Evolutionary conservation across 768 basidiomycete species (phyloP), one percentile per base, ranked within the genome.

Genomic region (Termitomyces sp.): DNA sequence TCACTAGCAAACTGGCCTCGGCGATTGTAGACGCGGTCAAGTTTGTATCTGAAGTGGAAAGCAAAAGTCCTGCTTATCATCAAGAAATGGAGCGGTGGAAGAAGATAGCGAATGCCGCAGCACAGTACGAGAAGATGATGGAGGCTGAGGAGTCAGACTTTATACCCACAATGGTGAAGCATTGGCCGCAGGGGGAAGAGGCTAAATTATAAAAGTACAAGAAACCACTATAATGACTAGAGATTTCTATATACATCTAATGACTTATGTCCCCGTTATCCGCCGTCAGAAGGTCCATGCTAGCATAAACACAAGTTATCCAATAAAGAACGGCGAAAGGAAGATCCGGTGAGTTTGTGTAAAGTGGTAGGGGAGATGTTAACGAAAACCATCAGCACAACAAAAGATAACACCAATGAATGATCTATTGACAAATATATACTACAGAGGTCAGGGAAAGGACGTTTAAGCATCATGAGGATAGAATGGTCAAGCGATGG

Each of bases 1-100:
- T 74, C 67, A 73, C 71, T 5, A 68, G 72, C 12, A 85, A 83
- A 60, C 72, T 88, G 31, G 77, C 82, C 4, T 66, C 72, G 32
- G 75, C 77, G 1, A 61, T 85, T 5, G 55, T 74, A 12, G 75
- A 78, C 19, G 69, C 76, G 5, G 70, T 81, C 35, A 66, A 75
- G 21, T 68, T 62, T 54, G 63, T 82, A 37, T 59, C 67, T 44
- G 59, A 58, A 41, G 66, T 66, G 44, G 60, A 58, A 32, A 61
- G 51, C 10, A 69, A 65, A 43, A 53, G 57, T 35, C 57, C 35
- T 12, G 21, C 27, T 46, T 59, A 54, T 17, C 60, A 59, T 12
- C 64, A 60, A 37, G 71, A 75, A 48, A 57, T 61, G 10, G 59
- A 55, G 9, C 66, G 62, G 35, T 77, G 75, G 70, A 63, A 55